Conservation (phyloP, 2,329 filamentous ascomycete genomes). For the Metarhizium robertsii region DNA sequence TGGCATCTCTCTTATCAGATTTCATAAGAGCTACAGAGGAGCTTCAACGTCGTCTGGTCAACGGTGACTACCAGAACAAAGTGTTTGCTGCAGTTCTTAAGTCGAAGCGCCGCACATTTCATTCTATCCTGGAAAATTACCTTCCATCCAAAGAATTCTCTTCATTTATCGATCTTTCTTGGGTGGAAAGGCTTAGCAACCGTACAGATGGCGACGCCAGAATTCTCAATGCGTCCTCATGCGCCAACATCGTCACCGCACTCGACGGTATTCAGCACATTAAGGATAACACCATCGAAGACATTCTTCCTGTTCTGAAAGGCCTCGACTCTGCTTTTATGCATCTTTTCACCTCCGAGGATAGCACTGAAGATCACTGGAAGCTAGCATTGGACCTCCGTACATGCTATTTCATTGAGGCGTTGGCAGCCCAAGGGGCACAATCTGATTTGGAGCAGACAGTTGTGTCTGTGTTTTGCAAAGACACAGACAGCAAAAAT, state of each 20-base stretch:
- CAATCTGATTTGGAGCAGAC: slow-evolving; percentile 10
- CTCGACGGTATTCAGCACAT: slow-evolving; percentile 18
- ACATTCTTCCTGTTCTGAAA: slow-evolving; percentile 19
- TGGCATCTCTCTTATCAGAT: slow-evolving; percentile 1
- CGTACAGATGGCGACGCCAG: not conserved
- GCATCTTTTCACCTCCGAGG: slow-evolving; percentile 15
- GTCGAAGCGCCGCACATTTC: not conserved
- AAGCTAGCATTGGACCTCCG: slow-evolving; percentile 26
- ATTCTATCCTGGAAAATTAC: not conserved
- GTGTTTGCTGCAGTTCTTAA: not conserved
- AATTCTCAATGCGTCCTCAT: slow-evolving; percentile 12
- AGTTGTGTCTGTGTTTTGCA: slow-evolving; percentile 23
- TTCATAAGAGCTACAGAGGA: slow-evolving; percentile 3
- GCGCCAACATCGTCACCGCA: slow-evolving; percentile 26
- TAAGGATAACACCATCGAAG: slow-evolving; percentile 3
- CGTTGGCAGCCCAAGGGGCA: slow-evolving; percentile 8
- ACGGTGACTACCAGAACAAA: not conserved
- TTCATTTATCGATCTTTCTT: slow-evolving; percentile 20
- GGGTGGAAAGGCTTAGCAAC: slow-evolving; percentile 5
- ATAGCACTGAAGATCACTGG: slow-evolving; percentile 7
- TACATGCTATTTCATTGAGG: slow-evolving; percentile 24
- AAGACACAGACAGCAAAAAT: not conserved
- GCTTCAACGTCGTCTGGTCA: slow-evolving; percentile 3
- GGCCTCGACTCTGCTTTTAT: slow-evolving; percentile 22
- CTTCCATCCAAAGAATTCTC: not conserved